phyloP scores from a whole-genome alignment of 2,329 filamentous ascomycete genomes.

The Hyphodiscus sp. region DNA sequence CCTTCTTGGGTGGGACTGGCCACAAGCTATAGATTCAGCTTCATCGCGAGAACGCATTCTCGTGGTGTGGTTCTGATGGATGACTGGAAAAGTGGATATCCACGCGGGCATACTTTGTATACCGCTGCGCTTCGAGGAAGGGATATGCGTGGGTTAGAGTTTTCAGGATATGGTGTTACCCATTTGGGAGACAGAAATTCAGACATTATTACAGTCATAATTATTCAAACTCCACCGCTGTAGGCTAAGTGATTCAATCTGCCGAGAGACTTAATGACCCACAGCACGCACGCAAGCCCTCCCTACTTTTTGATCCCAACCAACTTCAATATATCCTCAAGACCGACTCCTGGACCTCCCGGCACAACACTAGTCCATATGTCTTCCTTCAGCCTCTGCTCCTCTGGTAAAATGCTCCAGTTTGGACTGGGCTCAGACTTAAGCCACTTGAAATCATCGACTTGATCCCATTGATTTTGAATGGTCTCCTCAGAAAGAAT shows the following conservation, averaged over 20 bases:
- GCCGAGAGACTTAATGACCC: no score
- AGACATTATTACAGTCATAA: neutral
- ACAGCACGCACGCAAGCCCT: neutral
- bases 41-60: neutral
- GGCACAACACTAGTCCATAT: constrained; percentile 65
- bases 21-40: no score
- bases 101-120: no score
- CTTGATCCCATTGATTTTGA: constrained; percentile 75
- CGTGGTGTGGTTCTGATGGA: neutral
- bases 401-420: constrained; percentile 65
- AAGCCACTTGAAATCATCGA: constrained; percentile 98
- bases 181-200: neutral
- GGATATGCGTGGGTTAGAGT: neutral
- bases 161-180: neutral
- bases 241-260: neutral
- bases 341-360: constrained; percentile 53
- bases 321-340: constrained; percentile 58
- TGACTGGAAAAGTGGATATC: neutral
- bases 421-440: constrained; percentile 82
- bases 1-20: no score
- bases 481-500: constrained; percentile 22
- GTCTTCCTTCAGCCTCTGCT: constrained; percentile 50
- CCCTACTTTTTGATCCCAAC: constrained; percentile 32
- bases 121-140: neutral
- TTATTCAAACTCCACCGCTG: neutral